Evolutionary conservation across 148 eudicot species (phyloP).

Genomic region (Nepenthes gracilis): DNA sequence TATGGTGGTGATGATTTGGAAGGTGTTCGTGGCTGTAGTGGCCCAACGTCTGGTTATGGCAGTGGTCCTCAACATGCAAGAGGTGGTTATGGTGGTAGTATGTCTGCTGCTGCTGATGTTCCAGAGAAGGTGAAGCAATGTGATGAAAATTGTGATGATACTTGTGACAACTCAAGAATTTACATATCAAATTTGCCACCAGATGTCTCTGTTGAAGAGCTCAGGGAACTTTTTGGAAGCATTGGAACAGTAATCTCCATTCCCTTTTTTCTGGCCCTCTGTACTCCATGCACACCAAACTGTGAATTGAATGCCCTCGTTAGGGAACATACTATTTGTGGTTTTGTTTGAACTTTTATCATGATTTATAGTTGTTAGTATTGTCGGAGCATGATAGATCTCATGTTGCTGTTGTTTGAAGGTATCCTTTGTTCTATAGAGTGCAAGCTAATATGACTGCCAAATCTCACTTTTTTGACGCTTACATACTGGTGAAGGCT

Average conservation of each 20-base stretch:
- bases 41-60: slow-evolving; percentile 54
- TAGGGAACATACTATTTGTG: not conserved
- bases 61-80: slow-evolving; percentile 38
- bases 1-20: slow-evolving; percentile 48
- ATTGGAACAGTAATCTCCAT: slow-evolving; percentile 73
- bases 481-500: too few relatives aligned
- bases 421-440: too few relatives aligned
- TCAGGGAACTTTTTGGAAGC: slow-evolving; percentile 81
- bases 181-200: slow-evolving; percentile 92
- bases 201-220: slow-evolving; percentile 75
- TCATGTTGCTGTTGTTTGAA: too few relatives aligned
- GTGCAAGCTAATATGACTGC: too few relatives aligned
- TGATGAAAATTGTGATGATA: slow-evolving; percentile 75
- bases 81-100: slow-evolving; percentile 39
- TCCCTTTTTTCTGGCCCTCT: not conserved
- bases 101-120: slow-evolving; percentile 46
- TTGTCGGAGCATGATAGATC: too few relatives aligned
- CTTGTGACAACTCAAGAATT: slow-evolving; percentile 84
- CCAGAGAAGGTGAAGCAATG: slow-evolving; percentile 80
- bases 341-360: not conserved
- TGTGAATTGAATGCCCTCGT: not conserved
- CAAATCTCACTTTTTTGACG: too few relatives aligned
- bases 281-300: not conserved
- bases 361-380: too few relatives aligned
- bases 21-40: slow-evolving; percentile 48